Evolutionary conservation across 805 yeast genomes (phyloP).

Genomic region (Metschnikowia kunwiensis): DNA sequence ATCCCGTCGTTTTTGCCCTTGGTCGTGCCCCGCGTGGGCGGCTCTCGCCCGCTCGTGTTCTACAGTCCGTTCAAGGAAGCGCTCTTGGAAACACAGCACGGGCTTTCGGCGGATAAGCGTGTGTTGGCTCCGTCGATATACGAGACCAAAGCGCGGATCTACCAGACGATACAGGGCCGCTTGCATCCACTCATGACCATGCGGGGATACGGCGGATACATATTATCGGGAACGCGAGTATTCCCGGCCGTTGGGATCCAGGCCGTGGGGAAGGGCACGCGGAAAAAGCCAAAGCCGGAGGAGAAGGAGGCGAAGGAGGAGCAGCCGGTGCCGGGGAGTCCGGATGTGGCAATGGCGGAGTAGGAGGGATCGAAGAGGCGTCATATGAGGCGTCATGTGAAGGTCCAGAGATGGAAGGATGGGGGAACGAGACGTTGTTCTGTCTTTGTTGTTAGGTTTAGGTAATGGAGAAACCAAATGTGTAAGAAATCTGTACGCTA

Average conservation of each 20-base stretch:
- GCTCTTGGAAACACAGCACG: slow-evolving; percentile 69
- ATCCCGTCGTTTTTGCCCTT: slow-evolving; percentile 61
- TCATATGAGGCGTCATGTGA: too few species aligned
- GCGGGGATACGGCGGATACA: slow-evolving; percentile 88
- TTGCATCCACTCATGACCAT: slow-evolving; percentile 94
- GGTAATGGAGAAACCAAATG: too few species aligned
- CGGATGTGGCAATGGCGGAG: too few species aligned
- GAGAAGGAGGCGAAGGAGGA: too few species aligned
- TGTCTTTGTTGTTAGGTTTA: too few species aligned
- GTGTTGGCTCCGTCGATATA: slow-evolving; percentile 78
- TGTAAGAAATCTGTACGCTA: too few species aligned
- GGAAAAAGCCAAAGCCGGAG: slow-evolving; percentile 33
- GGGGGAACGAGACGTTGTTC: too few species aligned
- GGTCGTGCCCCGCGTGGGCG: slow-evolving; percentile 65
- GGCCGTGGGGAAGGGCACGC: slow-evolving; percentile 65
- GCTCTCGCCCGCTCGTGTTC: slow-evolving; percentile 83
- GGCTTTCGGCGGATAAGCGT: slow-evolving; percentile 61
- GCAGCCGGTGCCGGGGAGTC: too few species aligned
- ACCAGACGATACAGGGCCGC: slow-evolving; percentile 91
- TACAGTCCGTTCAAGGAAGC: slow-evolving; percentile 81
- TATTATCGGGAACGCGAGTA: slow-evolving; percentile 76
- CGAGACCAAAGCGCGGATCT: slow-evolving; percentile 80
- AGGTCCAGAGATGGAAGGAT: too few species aligned
- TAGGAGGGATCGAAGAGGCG: too few species aligned
- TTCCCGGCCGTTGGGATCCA: slow-evolving; percentile 60